Base-by-base conservation (phyloP, 106 monocot species). In the Dioscorea dumetorum region DNA sequence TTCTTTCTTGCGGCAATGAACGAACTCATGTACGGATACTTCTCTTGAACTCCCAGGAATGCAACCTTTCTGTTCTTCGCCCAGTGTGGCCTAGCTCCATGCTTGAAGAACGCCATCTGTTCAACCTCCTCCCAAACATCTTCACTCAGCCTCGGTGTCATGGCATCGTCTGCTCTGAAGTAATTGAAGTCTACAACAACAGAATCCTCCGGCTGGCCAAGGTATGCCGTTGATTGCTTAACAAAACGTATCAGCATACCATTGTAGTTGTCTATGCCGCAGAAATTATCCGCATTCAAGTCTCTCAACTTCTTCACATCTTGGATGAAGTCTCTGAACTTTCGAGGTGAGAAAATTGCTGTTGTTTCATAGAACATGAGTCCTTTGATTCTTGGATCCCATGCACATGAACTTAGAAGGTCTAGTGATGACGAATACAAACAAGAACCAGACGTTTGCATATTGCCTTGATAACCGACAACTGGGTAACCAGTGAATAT, bases 401-500 rank as follows among this genome's bases (percentile, higher is more conserved):
- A 93, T 1, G 83, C 70, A 58, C 92, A 93, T n/a, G 24, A 68
- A 71, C 50, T 80, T 4, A 79, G 16, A 12, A 17, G 12, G 71
- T 88, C 64, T 9, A 62, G 9, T 7, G 54, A 0, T 4, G 88
- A 60, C 1, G 91, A 92, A 34, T 72, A 77, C 15, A 70, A 66
- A 74, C 88, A 92, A 15, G 88, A 85, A 13, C 92, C 92, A 2
- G 92, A 92, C 8, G 88, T 88, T 71, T 92, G 92, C 83, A 92
- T 92, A 70, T 74, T 85, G 9, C 85, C 77, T 62, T 92, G 92
- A 14, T 28, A 70, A 2, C 92, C 92, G 0, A 92, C 59, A 9
- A 88, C 85, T 2, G 93, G 93, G 60, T 93, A 88, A n/a, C 93
- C 85, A 0, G 85, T 76, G 72, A 93, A 88, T 50, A 87, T 21